Conservation (phyloP, 169 alveolate genomes). For the Plasmodium knowlesi region DNA sequence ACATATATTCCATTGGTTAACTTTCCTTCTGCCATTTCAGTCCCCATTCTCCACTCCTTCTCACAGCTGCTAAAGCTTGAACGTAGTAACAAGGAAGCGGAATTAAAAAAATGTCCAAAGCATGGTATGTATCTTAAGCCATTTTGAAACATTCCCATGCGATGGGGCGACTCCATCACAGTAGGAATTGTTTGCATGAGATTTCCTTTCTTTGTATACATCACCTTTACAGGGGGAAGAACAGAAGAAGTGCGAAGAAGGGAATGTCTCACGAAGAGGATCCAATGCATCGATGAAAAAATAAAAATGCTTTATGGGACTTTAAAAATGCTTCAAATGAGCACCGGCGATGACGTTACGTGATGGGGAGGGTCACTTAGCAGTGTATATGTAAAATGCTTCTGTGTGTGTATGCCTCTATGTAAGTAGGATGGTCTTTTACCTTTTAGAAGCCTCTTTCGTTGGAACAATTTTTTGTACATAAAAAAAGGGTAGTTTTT, state of each 20-base stretch:
- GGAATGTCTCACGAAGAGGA: constrained; percentile 16
- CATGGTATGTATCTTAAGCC: constrained; percentile 7
- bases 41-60: not conserved
- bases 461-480: not conserved
- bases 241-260: constrained; percentile 51
- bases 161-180: not conserved
- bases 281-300: constrained; percentile 56
- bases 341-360: not conserved
- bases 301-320: constrained; percentile 27
- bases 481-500: not conserved
- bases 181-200: not conserved
- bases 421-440: not conserved
- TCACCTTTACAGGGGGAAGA: constrained; percentile 30
- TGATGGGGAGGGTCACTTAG: not conserved
- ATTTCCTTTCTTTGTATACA: not conserved
- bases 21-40: not conserved
- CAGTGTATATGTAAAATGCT: not conserved
- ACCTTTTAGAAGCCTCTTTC: not conserved
- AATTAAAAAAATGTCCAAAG: constrained; percentile 37
- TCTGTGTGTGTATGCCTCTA: not conserved
- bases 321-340: constrained; percentile 24
- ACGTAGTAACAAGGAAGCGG: constrained; percentile 20
- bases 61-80: constrained; percentile 44
- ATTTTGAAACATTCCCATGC: not conserved
- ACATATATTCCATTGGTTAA: not conserved